Base-by-base conservation (phyloP, 1,284 basidiomycete species). In the Boletus semigastroideus region DNA sequence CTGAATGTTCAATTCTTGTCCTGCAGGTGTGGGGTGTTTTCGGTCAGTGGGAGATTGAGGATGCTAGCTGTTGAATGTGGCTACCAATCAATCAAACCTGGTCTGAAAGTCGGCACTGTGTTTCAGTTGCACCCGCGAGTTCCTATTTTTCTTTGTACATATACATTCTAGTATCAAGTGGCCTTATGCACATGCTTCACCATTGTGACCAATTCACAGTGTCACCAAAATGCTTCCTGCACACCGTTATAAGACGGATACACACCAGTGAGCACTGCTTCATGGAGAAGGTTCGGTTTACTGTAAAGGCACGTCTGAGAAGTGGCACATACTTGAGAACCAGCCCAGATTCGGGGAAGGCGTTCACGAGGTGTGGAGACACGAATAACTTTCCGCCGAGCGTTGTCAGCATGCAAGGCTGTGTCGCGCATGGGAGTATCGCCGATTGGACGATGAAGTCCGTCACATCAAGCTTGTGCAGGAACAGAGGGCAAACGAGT, bases 1-100 rank as follows among this genome's bases (percentile, higher is more conserved):
- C 39, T 50, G 19, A 55, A 19, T 5, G 14, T 27, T 20, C 31
- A 14, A n/a, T 2, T 14, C 42, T 5, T 4, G 11, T 25, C 22
- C 14, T 43, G 16, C 31, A 65, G 63, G 5, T 43, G 0, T 50
- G 19, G 27, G 64, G 67, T 1, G 43, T 54, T 5, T 65, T 63
- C 14, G 63, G 66, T 8, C 64, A 53, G 11, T 65, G 67, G 64
- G 60, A 68, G 10, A 42, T 65, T 2, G 55, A 69, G 6, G 59
- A 66, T 7, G 19, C 10, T 10, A 38, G 8, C 20, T 68, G 65
- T 30, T 64, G 42, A 64, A 40, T 11, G 37, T 27, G 30, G 13
- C 16, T 1, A 20, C n/a, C 13, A 9, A 8, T 13, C 19, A 5
- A 17, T 19, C 28, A 2, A 25, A 5, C 25, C 5, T 9, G 5